phyloP scores from a whole-genome alignment of 176 grass and related monocot species.

The Ampelocalamus luodianensis region DNA sequence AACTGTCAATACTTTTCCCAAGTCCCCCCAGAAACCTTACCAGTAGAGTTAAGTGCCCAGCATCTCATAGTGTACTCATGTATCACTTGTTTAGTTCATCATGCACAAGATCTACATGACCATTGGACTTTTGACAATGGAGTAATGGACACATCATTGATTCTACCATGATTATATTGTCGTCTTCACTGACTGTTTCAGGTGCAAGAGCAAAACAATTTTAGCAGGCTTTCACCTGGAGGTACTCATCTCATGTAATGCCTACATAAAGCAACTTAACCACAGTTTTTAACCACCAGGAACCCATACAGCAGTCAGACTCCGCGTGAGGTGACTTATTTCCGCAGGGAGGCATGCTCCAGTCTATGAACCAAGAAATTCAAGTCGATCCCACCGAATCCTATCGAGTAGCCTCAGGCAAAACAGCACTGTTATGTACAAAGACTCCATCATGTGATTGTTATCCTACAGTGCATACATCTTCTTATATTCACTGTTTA shows the following conservation, averaged over 20 bases:
- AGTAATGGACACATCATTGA: background rate
- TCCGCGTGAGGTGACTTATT: background rate
- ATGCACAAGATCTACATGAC: background rate
- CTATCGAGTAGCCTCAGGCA: background rate
- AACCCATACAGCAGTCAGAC: background rate
- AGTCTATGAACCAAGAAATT: background rate
- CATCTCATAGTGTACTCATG: too few species aligned
- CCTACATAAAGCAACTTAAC: background rate
- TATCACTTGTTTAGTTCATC: background rate
- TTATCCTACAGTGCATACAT: slow-evolving; percentile 79
- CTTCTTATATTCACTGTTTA: slow-evolving; percentile 88
- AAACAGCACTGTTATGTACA: slow-evolving; percentile 41
- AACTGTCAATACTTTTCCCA: background rate
- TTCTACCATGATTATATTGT: background rate
- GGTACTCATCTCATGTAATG: background rate
- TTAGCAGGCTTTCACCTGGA: background rate
- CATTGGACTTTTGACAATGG: background rate
- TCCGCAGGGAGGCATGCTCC: background rate
- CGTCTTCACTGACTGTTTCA: background rate
- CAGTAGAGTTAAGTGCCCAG: background rate
- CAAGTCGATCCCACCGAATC: background rate
- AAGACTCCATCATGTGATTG: background rate
- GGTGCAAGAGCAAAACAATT: background rate
- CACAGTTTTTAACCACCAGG: background rate
- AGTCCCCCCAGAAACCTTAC: background rate